Base-by-base conservation (phyloP, 257 asterid species). In the Solanum peruvianum region DNA sequence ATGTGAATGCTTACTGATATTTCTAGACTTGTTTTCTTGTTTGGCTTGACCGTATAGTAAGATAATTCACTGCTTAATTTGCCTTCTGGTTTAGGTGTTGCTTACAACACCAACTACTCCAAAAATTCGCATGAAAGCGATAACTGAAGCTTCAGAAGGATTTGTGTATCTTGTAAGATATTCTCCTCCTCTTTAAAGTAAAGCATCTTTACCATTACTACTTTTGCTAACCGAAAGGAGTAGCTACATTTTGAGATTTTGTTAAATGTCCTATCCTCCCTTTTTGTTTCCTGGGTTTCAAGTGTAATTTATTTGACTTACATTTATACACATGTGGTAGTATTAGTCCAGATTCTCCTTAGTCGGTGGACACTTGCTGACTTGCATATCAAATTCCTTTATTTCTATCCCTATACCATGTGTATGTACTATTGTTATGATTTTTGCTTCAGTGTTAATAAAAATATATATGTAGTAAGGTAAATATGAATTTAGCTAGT, bases 101-200 rank as follows among this genome's bases (percentile, higher is more conserved):
- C 94, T 95, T 83, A 95, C 99, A 33, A 96, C 99, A 76, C 99
- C 99, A 6, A 95, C 99, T 12, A 95, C 99, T 85, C 98, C 99
- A 23, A 87, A 85, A 35, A 89, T 71, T 9, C 94, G 99, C 85
- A 96, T 96, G 99, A 87, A 91, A 91, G 92, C 93, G 69, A 96
- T 96, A 75, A 95, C 92, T 88, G 96, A 95, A 84, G 96, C 92
- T 86, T 92, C 99, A 23, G 98, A 95, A 91, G 99, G 99, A 69
- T 96, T 96, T 47, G 90, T 96, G 81, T 96, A 96, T 92, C 99
- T 96, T 87, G 99, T 96, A 91, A 91, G 97, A 85, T 71, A 66
- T 70, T 87, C 49, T 60, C 86, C 82, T 45, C 58, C 42, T 87
- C 14, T 33, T 52, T 82, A 42, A 39, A 81, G 16, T 69, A 56